A percentile compares a stretch with the other conserved stretches of the same genome.
These are phyloP conservation scores for Pisolithus sp. DNA, from an alignment of 768 basidiomycete species.

Conservation along the genomic window DNA sequence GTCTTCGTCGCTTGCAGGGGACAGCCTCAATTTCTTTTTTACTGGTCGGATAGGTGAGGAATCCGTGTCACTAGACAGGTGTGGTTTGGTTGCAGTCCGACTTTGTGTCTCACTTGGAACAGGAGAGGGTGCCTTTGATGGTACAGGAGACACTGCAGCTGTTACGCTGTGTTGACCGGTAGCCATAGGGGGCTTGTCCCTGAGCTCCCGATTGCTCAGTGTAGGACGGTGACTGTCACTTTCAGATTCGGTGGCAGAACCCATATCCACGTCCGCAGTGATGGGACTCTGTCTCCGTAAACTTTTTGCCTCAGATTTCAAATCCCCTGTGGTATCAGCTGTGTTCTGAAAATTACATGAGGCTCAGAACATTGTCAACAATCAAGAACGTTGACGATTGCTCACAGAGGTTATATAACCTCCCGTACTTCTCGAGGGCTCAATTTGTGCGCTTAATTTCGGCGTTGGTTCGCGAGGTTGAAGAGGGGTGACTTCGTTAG, in stretches of 20 bases:
- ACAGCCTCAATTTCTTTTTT: constrained; percentile 46
- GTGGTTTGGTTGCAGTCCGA: constrained; percentile 19
- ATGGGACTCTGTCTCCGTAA: constrained; percentile 10
- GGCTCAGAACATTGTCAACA: not conserved
- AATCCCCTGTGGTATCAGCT: not conserved
- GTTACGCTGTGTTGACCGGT: constrained; percentile 10
- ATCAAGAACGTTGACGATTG: not conserved
- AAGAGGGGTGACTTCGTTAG: constrained; percentile 41
- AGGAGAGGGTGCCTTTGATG: constrained; percentile 10
- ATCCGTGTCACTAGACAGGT: constrained; percentile 36
- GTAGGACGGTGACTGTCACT: constrained; percentile 3
- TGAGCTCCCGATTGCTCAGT: not conserved
- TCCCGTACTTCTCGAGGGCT: constrained; percentile 4
- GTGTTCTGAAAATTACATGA: constrained; percentile 14
- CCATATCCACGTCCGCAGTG: constrained; percentile 10
- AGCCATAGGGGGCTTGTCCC: not conserved
- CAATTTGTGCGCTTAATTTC: constrained; percentile 9
- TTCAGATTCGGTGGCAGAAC: constrained; percentile 26
- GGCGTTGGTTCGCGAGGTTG: constrained; percentile 15
- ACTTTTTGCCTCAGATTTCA: constrained; percentile 2
- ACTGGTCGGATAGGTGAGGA: constrained; percentile 46
- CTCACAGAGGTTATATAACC: constrained; percentile 18
- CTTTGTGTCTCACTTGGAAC: constrained; percentile 13
- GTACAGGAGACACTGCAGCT: constrained; percentile 17
- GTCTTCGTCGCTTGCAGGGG: constrained; percentile 46